These are phyloP conservation scores for Aspergillus carbonarius DNA, from an alignment of 2,329 filamentous ascomycete species.

Conservation along the genomic window DNA sequence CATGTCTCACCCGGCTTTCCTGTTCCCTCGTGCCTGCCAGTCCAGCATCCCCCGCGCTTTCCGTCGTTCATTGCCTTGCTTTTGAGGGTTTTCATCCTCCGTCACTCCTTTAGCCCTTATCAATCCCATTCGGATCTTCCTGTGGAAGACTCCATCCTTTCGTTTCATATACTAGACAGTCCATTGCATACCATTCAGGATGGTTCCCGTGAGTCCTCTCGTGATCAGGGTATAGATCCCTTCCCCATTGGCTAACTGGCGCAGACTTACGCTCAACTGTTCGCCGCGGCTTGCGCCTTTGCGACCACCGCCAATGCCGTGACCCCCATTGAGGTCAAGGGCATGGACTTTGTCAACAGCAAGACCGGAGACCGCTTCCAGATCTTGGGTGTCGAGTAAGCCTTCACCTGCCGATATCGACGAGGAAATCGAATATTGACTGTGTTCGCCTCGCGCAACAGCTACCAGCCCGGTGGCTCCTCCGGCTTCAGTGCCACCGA, in stretches of 20 bases:
- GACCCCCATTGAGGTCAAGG: conserved; percentile 56
- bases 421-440: conserved; percentile 19
- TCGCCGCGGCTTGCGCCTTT: conserved; percentile 44
- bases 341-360: conserved; percentile 62
- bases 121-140: conserved; percentile 14
- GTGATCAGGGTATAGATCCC: too few relatives aligned
- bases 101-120: conserved; percentile 12
- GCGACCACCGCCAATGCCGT: conserved; percentile 53
- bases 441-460: conserved; percentile 23
- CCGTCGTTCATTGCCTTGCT: conserved; percentile 14
- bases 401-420: neutral
- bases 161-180: conserved; percentile 1
- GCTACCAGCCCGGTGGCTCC: conserved; percentile 63
- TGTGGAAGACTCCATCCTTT: conserved; percentile 19
- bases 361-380: conserved; percentile 59
- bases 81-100: conserved; percentile 22
- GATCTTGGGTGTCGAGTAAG: conserved; percentile 62
- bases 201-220: conserved; percentile 24
- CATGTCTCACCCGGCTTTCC: neutral
- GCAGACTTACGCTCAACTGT: conserved; percentile 34
- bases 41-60: conserved; percentile 11
- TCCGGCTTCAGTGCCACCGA: conserved; percentile 54
- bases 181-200: conserved; percentile 20
- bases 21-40: conserved; percentile 1
- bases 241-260: neutral